A percentile compares a stretch with the other conserved stretches of the same genome.
These are phyloP conservation scores for Blastosporella zonata DNA, from an alignment of 1,284 basidiomycete genomes.

Conservation along the genomic window DNA sequence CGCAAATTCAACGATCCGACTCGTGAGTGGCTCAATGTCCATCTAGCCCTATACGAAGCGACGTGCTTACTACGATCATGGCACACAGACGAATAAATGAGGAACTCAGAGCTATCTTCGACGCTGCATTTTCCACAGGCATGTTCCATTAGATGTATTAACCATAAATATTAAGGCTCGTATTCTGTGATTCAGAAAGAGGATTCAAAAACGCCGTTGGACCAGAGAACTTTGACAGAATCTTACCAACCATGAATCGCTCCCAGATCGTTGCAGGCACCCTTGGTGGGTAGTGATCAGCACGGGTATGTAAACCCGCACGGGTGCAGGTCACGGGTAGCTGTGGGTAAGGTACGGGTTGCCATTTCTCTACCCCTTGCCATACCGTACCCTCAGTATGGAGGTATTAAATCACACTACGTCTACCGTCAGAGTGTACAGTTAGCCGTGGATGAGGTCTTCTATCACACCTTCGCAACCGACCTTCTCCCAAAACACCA, in stretches of 20 bases:
- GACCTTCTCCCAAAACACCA: too few relatives aligned
- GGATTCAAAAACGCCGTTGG: conserved; percentile 10
- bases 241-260: conserved; percentile 8
- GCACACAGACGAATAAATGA: conserved; percentile 6
- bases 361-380: too few relatives aligned
- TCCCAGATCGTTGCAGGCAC: conserved; percentile 8
- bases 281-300: too few relatives aligned
- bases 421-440: too few relatives aligned
- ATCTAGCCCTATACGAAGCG: neutral
- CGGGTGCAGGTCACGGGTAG: too few relatives aligned
- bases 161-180: neutral
- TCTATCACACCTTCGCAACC: too few relatives aligned
- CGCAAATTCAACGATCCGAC: conserved; percentile 7
- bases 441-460: too few relatives aligned
- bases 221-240: neutral
- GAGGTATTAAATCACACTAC: too few relatives aligned
- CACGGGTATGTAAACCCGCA: too few relatives aligned
- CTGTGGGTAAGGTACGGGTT: too few relatives aligned
- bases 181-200: neutral
- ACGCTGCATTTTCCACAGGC: conserved; percentile 8
- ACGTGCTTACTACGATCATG: neutral
- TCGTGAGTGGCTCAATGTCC: neutral
- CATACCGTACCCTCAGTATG: too few relatives aligned
- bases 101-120: conserved; percentile 7
- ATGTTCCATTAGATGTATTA: neutral